Percentiles rank a stretch among this genome's conserved stretches.
phyloP scores from a whole-genome alignment of 2,329 filamentous ascomycete species.

The Sclerotinia glacialis region DNA sequence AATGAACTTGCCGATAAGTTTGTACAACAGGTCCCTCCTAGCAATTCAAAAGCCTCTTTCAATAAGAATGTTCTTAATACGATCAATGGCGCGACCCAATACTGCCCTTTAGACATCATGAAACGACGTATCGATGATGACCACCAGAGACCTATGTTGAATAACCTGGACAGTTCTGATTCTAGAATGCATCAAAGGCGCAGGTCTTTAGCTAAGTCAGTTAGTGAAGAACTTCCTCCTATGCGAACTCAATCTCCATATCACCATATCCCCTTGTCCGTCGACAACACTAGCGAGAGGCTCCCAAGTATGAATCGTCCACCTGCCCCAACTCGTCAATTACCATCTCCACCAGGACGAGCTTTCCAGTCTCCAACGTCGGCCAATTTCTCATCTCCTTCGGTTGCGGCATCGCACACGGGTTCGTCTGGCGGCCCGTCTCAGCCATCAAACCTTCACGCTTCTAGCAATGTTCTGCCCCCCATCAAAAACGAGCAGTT shows the following conservation, averaged over 20 bases:
- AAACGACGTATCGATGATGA: conserved; percentile 33
- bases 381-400: conserved; percentile 35
- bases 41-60: conserved; percentile 18
- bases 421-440: conserved; percentile 26
- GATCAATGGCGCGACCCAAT: conserved; percentile 23
- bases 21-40: conserved; percentile 31
- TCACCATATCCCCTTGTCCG: conserved; percentile 22
- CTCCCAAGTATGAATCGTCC: conserved; percentile 37
- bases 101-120: conserved; percentile 32
- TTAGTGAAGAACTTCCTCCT: conserved; percentile 29
- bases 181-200: conserved; percentile 29
- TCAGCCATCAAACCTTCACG: conserved; percentile 28
- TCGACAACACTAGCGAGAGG: conserved; percentile 25
- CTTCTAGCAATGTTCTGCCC: conserved; percentile 29
- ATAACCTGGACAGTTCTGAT: conserved; percentile 26
- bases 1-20: conserved; percentile 37
- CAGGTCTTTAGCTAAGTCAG: conserved; percentile 26
- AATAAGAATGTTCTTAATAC: conserved; percentile 23
- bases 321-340: conserved; percentile 34
- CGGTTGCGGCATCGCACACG: conserved; percentile 29
- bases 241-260: conserved; percentile 32
- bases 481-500: conserved; percentile 30
- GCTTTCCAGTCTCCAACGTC: conserved; percentile 37
- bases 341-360: conserved; percentile 38
- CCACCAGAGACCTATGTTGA: conserved; percentile 24